Percentiles rank a stretch among this genome's conserved stretches.
phyloP scores from a whole-genome alignment of 148 eudicot genomes.

The Vaccinium vitisidaea region DNA sequence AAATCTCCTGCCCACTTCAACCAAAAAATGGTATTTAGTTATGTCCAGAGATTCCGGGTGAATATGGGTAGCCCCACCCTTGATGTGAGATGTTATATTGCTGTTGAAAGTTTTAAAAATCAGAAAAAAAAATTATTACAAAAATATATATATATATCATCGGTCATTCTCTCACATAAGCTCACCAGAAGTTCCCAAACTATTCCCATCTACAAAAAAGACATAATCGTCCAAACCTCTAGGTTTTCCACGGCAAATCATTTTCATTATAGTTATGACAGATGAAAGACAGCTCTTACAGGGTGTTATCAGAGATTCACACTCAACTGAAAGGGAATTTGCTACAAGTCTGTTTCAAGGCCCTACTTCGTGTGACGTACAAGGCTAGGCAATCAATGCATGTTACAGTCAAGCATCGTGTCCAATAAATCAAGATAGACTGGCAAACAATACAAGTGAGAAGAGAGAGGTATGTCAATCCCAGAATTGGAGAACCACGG shows the following conservation, averaged over 20 bases:
- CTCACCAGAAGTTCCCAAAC: neutral
- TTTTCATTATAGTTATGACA: neutral
- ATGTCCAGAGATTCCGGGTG: neutral
- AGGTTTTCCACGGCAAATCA: neutral
- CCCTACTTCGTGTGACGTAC: too few species aligned
- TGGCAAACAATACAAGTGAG: too few species aligned
- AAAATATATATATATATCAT: neutral
- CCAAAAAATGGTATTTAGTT: neutral
- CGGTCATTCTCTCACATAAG: neutral
- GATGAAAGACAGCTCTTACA: too few species aligned
- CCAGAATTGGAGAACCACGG: too few species aligned
- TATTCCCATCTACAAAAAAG: too few species aligned
- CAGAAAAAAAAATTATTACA: neutral
- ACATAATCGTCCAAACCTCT: neutral
- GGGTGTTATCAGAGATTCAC: too few species aligned
- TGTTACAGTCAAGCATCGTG: too few species aligned
- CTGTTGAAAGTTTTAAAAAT: neutral
- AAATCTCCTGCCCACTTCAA: conserved; percentile 1
- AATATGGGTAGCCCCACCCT: neutral
- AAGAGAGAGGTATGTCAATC: too few species aligned
- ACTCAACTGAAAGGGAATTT: too few species aligned
- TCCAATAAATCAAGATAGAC: too few species aligned
- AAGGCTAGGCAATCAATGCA: too few species aligned
- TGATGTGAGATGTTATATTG: neutral
- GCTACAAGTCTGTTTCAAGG: too few species aligned